A percentile compares a stretch with the other conserved stretches of the same genome.
Conservation (phyloP, 1,284 basidiomycete species). For the Leccinum pachyderme region DNA sequence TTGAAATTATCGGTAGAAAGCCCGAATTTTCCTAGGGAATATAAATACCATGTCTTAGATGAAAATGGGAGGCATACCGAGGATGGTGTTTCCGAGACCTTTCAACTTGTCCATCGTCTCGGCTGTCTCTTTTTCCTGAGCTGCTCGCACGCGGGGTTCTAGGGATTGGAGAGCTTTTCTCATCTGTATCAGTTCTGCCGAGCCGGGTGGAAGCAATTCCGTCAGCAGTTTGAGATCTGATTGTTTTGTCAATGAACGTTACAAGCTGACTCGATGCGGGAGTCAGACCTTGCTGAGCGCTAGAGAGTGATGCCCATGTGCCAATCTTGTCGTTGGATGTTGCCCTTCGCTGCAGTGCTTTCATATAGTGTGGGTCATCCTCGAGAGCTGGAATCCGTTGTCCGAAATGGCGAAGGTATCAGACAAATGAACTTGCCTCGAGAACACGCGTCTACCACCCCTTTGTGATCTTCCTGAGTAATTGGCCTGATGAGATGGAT, state of each 20-base stretch:
- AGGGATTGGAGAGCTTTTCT: conserved; percentile 52
- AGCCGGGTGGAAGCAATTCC: conserved; percentile 56
- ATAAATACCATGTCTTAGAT: background rate
- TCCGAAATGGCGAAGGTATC: conserved; percentile 3
- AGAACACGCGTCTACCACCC: conserved; percentile 74
- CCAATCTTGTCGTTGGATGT: conserved; percentile 77
- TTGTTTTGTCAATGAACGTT: conserved; percentile 2
- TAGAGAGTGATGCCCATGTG: conserved; percentile 79
- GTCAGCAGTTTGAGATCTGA: conserved; percentile 79
- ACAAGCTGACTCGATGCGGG: background rate
- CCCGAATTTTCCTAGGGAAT: conserved; percentile 71
- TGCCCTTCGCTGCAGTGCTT: conserved; percentile 87
- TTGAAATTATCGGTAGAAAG: conserved; percentile 93
- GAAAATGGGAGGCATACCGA: conserved; percentile 56
- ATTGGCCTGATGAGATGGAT: conserved; percentile 6
- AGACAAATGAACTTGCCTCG: conserved; percentile 47
- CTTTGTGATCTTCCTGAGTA: conserved; percentile 67
- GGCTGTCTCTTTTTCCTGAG: conserved; percentile 84
- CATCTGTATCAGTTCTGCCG: conserved; percentile 50
- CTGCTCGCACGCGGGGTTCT: conserved; percentile 66
- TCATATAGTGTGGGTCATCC: conserved; percentile 83
- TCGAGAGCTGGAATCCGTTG: conserved; percentile 59
- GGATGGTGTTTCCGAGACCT: conserved; percentile 84
- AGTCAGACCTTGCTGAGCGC: conserved; percentile 77
- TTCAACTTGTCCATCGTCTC: conserved; percentile 96